Percentiles rank a stretch among this genome's conserved stretches.
These are phyloP conservation scores for Rhodotorula kratochvilovae DNA, from an alignment of 768 basidiomycete genomes.

Conservation along the genomic window DNA sequence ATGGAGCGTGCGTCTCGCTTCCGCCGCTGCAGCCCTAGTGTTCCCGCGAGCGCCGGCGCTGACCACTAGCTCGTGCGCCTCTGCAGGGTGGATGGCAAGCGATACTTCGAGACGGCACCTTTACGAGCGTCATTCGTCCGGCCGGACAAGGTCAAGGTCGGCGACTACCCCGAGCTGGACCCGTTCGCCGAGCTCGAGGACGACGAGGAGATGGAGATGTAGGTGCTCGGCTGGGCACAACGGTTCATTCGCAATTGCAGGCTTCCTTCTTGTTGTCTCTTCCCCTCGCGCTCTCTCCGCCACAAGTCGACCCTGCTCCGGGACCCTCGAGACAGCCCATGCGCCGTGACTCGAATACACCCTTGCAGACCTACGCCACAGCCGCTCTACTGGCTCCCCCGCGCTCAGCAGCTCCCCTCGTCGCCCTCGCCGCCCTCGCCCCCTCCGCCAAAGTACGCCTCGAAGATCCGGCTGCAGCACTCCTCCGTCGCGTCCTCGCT, in stretches of 20 bases:
- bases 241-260: background rate
- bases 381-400: too few relatives aligned
- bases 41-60: background rate
- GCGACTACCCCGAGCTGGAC: constrained; percentile 82
- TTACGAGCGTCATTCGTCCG: constrained; percentile 82
- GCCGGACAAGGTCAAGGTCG: constrained; percentile 71
- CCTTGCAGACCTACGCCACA: too few relatives aligned
- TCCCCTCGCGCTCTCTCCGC: too few relatives aligned
- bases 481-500: too few relatives aligned
- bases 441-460: too few relatives aligned
- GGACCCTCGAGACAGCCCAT: too few relatives aligned
- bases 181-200: constrained; percentile 64
- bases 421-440: too few relatives aligned
- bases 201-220: constrained; percentile 58
- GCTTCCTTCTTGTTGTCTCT: background rate
- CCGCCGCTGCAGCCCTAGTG: too few relatives aligned
- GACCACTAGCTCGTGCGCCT: constrained; percentile 16
- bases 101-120: constrained; percentile 75
- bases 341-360: too few relatives aligned
- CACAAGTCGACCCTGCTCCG: too few relatives aligned
- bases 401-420: too few relatives aligned
- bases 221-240: background rate
- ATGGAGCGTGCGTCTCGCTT: constrained; percentile 70
- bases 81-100: constrained; percentile 69
- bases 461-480: too few relatives aligned